Percentiles rank a stretch among this genome's conserved stretches.
Conservation (phyloP, 768 basidiomycete genomes). For the Jaapia argillacea region DNA sequence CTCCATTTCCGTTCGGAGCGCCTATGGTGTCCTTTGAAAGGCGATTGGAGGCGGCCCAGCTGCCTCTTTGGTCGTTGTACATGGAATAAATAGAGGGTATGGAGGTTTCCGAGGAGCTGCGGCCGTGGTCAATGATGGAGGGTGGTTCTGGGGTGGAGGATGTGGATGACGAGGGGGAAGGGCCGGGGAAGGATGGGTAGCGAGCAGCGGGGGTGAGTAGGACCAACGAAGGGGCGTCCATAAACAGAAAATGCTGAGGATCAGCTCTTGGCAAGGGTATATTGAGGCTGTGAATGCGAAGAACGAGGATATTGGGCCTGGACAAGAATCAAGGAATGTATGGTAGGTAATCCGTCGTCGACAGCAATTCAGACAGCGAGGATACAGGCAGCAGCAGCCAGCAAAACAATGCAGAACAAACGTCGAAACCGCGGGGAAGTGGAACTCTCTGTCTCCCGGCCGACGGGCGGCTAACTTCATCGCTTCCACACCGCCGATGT, state of each 20-base stretch:
- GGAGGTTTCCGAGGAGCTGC: conserved; percentile 60
- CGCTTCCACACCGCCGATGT: too few species aligned
- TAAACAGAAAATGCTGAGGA: not conserved
- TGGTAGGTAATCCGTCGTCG: too few species aligned
- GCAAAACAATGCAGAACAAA: too few species aligned
- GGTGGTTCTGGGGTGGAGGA: conserved; percentile 26
- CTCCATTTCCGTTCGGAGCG: conserved; percentile 12
- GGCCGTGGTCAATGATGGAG: conserved; percentile 28
- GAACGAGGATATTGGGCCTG: too few species aligned
- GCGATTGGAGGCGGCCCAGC: conserved; percentile 36
- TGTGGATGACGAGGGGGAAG: conserved; percentile 17
- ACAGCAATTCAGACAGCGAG: too few species aligned
- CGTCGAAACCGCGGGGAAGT: too few species aligned
- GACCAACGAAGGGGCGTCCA: not conserved
- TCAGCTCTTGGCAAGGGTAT: too few species aligned
- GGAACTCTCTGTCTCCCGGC: too few species aligned
- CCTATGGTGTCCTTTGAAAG: conserved; percentile 24
- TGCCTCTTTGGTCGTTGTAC: conserved; percentile 58
- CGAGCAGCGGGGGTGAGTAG: not conserved
- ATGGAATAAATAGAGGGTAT: conserved; percentile 83
- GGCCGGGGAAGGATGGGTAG: conserved; percentile 20
- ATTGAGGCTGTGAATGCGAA: too few species aligned
- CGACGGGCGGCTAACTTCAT: too few species aligned
- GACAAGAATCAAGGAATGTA: too few species aligned
- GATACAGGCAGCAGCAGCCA: too few species aligned